A percentile compares a stretch with the other conserved stretches of the same genome.
phyloP scores from a whole-genome alignment of 169 alveolate genomes.

The Plasmodium knowlesi region DNA sequence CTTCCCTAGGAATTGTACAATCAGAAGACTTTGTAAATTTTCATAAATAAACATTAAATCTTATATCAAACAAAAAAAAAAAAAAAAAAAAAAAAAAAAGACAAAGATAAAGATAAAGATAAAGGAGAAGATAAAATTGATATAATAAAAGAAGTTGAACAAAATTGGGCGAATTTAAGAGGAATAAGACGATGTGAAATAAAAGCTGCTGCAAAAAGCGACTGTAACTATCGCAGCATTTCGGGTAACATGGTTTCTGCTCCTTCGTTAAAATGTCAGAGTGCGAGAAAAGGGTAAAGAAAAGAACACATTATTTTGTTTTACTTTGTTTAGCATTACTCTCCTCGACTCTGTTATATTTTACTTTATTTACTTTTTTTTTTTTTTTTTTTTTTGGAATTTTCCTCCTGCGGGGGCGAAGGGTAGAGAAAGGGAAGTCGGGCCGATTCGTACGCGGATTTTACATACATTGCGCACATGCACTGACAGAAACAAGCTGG shows the following conservation, averaged over 20 bases:
- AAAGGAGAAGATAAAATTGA: not conserved
- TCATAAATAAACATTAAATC: conserved; percentile 20
- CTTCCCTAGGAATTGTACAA: too few relatives aligned
- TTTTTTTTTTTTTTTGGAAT: conserved; percentile 47
- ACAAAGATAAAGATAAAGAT: not conserved
- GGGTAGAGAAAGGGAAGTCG: not conserved
- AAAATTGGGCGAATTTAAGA: not conserved
- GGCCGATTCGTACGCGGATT: not conserved
- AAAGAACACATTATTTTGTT: not conserved
- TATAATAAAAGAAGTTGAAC: not conserved
- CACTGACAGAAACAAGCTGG: not conserved
- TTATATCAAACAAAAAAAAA: conserved; percentile 22
- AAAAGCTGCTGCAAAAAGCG: not conserved
- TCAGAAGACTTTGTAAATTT: not conserved
- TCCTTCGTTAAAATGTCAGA: not conserved
- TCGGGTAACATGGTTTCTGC: not conserved
- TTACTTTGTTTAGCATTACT: not conserved
- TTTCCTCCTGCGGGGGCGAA: conserved; percentile 37
- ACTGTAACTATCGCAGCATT: not conserved
- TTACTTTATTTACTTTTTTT: conserved; percentile 32
- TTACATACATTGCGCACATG: not conserved
- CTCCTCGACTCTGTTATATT: not conserved
- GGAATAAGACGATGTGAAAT: not conserved
- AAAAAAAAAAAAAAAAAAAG: conserved; percentile 13
- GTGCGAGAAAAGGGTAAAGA: not conserved